A percentile compares a stretch with the other conserved stretches of the same genome.
Evolutionary conservation across 306 rosid genomes (phyloP).

Genomic region (Cucumis cinereus): DNA sequence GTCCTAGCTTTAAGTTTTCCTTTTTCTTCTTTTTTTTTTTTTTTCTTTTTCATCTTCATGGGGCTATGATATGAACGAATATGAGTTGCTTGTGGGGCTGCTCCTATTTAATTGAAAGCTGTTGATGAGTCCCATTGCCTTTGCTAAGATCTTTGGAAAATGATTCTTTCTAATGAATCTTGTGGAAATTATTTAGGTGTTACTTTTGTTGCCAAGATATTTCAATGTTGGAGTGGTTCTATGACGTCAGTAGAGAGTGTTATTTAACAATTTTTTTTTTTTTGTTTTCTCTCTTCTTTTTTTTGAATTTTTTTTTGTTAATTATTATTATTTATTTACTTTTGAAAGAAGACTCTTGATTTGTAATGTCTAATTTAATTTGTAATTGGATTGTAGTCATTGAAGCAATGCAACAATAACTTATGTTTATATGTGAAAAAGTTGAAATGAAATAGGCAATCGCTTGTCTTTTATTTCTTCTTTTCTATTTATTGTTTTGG

Average conservation of each 20-base stretch:
- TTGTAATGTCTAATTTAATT: background rate
- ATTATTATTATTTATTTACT: background rate
- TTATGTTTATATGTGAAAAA: background rate
- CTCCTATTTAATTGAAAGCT: background rate
- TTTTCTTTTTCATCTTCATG: background rate
- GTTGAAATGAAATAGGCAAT: background rate
- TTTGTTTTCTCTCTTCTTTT: too few species aligned
- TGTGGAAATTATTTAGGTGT: background rate
- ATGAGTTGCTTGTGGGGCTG: background rate
- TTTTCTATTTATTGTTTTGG: background rate
- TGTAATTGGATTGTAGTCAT: background rate
- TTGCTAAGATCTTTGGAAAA: constrained; percentile 6
- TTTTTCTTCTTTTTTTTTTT: background rate
- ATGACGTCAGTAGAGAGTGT: background rate
- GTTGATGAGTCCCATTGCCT: background rate
- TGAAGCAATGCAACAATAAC: background rate
- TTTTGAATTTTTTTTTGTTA: too few species aligned
- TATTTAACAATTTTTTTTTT: background rate
- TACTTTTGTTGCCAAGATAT: constrained; percentile 4
- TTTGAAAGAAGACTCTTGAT: background rate
- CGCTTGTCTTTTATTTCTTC: background rate
- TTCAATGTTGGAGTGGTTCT: background rate
- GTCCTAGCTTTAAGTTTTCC: constrained; percentile 13
- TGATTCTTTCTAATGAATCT: constrained; percentile 11
- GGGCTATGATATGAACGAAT: background rate